These are phyloP conservation scores for Heritiera littoralis DNA, from an alignment of 345 rosid genomes.

Conservation along the genomic window DNA sequence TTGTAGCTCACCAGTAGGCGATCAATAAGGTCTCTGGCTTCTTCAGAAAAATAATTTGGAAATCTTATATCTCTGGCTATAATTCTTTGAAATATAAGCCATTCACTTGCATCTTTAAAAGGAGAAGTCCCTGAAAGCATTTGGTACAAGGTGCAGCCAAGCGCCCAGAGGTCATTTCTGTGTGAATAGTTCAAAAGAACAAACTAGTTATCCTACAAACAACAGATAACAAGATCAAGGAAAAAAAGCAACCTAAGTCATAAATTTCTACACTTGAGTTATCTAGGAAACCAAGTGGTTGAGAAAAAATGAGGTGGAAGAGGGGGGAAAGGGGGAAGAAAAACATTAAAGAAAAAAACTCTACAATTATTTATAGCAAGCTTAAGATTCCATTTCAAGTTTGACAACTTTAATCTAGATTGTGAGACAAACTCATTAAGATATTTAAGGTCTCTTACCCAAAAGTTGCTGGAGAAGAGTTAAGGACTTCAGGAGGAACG, in stretches of 20 bases:
- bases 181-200: conserved; percentile 41
- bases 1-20: conserved; percentile 63
- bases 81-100: conserved; percentile 97
- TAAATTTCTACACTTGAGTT: not conserved
- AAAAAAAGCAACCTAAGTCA: conserved; percentile 9
- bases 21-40: conserved; percentile 87
- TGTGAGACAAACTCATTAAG: not conserved
- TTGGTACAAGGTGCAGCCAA: conserved; percentile 98
- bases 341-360: not conserved
- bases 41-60: conserved; percentile 87
- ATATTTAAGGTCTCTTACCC: conserved; percentile 52
- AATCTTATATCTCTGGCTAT: conserved; percentile 91
- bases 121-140: conserved; percentile 99
- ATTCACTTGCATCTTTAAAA: conserved; percentile 96
- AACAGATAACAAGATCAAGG: conserved; percentile 20
- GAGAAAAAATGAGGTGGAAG: not conserved
- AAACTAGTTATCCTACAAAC: conserved; percentile 34
- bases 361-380: not conserved
- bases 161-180: conserved; percentile 99
- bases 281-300: not conserved
- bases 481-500: conserved; percentile 97
- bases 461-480: conserved; percentile 94
- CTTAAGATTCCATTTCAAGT: not conserved
- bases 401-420: conserved; percentile 1
- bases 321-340: conserved; percentile 24